phyloP scores from a whole-genome alignment of 1,284 basidiomycete genomes.

The Schizopora paradoxa region DNA sequence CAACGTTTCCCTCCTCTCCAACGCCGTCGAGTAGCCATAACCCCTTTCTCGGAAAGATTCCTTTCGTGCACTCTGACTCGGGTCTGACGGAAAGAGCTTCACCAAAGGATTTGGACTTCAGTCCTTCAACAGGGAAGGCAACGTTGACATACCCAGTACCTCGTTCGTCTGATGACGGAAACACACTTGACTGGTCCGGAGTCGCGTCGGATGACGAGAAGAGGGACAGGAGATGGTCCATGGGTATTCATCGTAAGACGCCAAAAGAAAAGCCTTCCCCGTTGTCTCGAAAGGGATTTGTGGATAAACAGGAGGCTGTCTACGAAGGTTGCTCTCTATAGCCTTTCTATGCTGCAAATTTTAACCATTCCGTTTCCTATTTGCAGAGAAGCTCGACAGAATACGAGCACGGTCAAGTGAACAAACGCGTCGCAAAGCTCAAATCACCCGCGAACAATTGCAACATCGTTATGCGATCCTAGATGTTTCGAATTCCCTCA shows the following conservation, averaged over 20 bases:
- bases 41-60: constrained; percentile 26
- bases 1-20: constrained; percentile 32
- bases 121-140: constrained; percentile 50
- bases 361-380: constrained; percentile 14
- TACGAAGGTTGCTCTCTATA: constrained; percentile 44
- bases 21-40: constrained; percentile 22
- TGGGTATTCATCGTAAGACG: constrained; percentile 53
- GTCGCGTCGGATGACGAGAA: constrained; percentile 47
- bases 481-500: constrained; percentile 35
- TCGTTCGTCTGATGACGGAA: constrained; percentile 57
- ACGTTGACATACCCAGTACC: constrained; percentile 54
- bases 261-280: constrained; percentile 46
- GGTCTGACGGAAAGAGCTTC: constrained; percentile 19
- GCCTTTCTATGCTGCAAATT: constrained; percentile 3
- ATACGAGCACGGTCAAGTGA: constrained; percentile 46
- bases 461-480: constrained; percentile 56
- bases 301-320: constrained; percentile 45
- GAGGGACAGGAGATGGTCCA: constrained; percentile 52
- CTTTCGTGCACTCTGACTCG: constrained; percentile 12
- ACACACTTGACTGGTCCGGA: constrained; percentile 64
- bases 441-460: constrained; percentile 61
- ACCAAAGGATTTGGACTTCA: constrained; percentile 50
- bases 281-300: constrained; percentile 34
- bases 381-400: constrained; percentile 49
- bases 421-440: constrained; percentile 57